Evolutionary conservation across 2,329 filamentous ascomycete species (phyloP), one percentile per base, ranked within the genome.

Genomic region (Trichoderma lentiforme): DNA sequence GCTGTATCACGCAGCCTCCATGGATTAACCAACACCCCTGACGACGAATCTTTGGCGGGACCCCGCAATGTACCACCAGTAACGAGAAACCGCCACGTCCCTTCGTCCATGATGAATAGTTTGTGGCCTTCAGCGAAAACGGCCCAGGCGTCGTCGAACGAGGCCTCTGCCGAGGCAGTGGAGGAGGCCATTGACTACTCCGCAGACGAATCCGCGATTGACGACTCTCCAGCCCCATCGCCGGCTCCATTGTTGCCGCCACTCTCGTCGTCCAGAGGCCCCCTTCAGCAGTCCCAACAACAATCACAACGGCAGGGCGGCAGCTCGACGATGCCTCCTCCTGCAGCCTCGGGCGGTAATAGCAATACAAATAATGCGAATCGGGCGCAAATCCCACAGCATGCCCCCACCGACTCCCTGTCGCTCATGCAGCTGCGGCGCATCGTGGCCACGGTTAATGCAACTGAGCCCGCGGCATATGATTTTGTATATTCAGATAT

Each of bases 401-500:
- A 76, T 34, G 80, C 81, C 66, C 85, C 84, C 8, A 88, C 78
- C 28, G 92, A 95, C 82, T 95, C 92, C 18, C 85, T 95, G 32
- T 95, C 92, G 39, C 84, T 95, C 57, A 87, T 90, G 73, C 92
- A 95, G 81, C 85, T 95, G 64, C 88, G 89, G 74, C 89, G 89
- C 75, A 88, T 95, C 69, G 91, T 95, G 21, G 88, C 90, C 74
- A 92, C 95, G 72, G 90, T 93, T 75, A 92, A 92, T 18, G 89
- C 88, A 74, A 79, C 86, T 66, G 92, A 94, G 75, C 88, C 91
- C 64, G 85, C 87, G 57, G 89, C 90, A 12, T 99, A 99, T 84
- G 94, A 96, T 73, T 99, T 97, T 80, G 89, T 88, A 74, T 95
- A 95, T 82, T 84, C 88, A 30, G 92, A 95, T 80, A 87, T 88